Evolutionary conservation across 164 flowering plant genomes (phyloP), one percentile per base, ranked within the genome.

Genomic region (Nymphaea thermarum): DNA sequence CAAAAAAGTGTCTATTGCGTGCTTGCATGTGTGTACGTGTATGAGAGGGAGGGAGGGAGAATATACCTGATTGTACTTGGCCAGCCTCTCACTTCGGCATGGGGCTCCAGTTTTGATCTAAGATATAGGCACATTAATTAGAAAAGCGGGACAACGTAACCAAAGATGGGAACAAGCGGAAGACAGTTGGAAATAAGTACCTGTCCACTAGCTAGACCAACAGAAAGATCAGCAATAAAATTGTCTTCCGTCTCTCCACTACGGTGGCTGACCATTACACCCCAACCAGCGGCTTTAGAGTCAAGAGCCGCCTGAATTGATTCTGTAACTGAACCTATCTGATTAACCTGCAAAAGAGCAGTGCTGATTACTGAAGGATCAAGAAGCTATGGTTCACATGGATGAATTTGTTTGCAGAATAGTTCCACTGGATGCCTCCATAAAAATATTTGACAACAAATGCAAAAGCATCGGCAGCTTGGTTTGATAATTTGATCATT

Each of bases 221-320:
- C 95, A 60, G 98, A 87, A 36, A 94, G 87, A 80, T 94, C 98
- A 17, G 98, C 98, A 69, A 94, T 94, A 66, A 94, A 94, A 75
- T 88, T 88, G 74, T 93, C 98, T 78, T 93, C 98, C 25, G 98
- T 93, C 81, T 93, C 98, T 72, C 96, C 96, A 82, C 98, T 90
- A 3, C 95, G 81, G 80, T 94, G 98, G 81, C 96, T 91, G 78
- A 88, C 97, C 98, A 94, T 91, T 60, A 94, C 96, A 67, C 98
- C 96, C 97, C 97, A 94, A 42, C 97, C 97, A 10, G 97, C 97
- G 72, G 91, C 89, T 76, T 94, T 94, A 2, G 97, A 88, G 77
- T 88, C 93, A 66, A 87, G 85, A 18, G 92, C 97, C 25, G 96
- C 98, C 77, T 78, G 90, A 72, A 94, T 89, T 67, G 96, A 88